Evolutionary conservation across 2,329 filamentous ascomycete species (phyloP).

Genomic region (Penicillium sp.): DNA sequence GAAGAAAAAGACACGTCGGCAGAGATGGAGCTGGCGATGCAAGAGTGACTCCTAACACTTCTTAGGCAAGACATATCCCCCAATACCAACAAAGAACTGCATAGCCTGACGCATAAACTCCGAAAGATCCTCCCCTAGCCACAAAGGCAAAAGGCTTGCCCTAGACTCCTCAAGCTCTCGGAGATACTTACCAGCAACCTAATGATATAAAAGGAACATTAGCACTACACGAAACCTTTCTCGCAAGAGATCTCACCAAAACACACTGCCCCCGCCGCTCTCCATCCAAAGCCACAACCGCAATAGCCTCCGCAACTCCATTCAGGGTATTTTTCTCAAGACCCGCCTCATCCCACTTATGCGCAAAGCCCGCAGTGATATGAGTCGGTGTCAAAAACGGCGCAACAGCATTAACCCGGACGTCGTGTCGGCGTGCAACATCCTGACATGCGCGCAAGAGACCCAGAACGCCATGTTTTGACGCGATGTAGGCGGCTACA

Average conservation of each 20-base stretch:
- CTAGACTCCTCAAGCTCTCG: slow-evolving; percentile 20
- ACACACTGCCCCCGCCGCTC: slow-evolving; percentile 26
- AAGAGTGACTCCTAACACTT: not conserved
- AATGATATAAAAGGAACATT: not conserved
- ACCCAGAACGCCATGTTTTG: slow-evolving; percentile 45
- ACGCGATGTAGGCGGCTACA: slow-evolving; percentile 44
- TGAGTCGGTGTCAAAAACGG: slow-evolving; percentile 50
- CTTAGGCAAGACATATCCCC: slow-evolving; percentile 24
- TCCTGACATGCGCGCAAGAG: slow-evolving; percentile 40
- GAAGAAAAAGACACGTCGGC: too few relatives aligned
- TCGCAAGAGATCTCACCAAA: slow-evolving; percentile 16
- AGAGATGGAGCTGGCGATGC: not conserved
- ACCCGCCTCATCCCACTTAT: slow-evolving; percentile 38
- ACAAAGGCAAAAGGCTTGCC: slow-evolving; percentile 12
- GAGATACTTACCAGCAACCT: slow-evolving; percentile 23
- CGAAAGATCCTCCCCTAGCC: slow-evolving; percentile 21
- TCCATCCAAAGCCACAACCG: slow-evolving; percentile 38
- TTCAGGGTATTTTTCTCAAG: slow-evolving; percentile 44
- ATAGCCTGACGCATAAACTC: slow-evolving; percentile 20
- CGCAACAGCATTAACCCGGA: slow-evolving; percentile 48
- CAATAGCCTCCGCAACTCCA: slow-evolving; percentile 45
- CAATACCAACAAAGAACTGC: slow-evolving; percentile 22
- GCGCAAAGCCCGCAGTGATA: slow-evolving; percentile 41
- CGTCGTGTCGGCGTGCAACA: slow-evolving; percentile 33
- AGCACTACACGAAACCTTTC: not conserved